phyloP scores from a whole-genome alignment of 164 flowering plant genomes.

The Piper longum region DNA sequence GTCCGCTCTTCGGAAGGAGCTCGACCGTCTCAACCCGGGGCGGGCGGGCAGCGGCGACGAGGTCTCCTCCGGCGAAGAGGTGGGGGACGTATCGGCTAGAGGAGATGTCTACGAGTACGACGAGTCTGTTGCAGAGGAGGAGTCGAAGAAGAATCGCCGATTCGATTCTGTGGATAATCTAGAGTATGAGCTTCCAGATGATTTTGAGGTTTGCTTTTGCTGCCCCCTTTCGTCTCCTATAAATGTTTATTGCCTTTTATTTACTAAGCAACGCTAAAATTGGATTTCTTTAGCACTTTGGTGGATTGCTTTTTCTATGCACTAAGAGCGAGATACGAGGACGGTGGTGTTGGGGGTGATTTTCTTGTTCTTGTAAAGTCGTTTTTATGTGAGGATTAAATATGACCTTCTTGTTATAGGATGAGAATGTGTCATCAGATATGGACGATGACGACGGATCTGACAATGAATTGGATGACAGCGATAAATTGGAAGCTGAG shows the following conservation, averaged over 20 bases:
- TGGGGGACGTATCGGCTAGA: neutral
- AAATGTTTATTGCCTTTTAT: neutral
- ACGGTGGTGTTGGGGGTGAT: too few species aligned
- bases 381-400: neutral
- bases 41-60: constrained; percentile 9
- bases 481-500: constrained; percentile 16
- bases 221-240: neutral
- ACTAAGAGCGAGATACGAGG: too few species aligned
- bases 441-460: constrained; percentile 12
- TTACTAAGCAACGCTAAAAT: too few species aligned
- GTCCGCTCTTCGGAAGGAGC: constrained; percentile 19
- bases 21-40: constrained; percentile 22
- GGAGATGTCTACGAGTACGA: constrained; percentile 66
- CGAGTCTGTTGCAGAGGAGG: constrained; percentile 60
- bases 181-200: constrained; percentile 58
- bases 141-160: constrained; percentile 59
- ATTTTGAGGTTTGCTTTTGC: constrained; percentile 41
- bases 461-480: constrained; percentile 2
- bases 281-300: too few species aligned
- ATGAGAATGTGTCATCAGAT: constrained; percentile 54
- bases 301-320: too few species aligned
- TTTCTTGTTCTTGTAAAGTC: too few species aligned
- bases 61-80: constrained; percentile 18
- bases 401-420: constrained; percentile 23
- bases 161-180: constrained; percentile 70